These are phyloP conservation scores for Aeschynomene evenia DNA, from an alignment of 306 rosid species.

Conservation along the genomic window DNA sequence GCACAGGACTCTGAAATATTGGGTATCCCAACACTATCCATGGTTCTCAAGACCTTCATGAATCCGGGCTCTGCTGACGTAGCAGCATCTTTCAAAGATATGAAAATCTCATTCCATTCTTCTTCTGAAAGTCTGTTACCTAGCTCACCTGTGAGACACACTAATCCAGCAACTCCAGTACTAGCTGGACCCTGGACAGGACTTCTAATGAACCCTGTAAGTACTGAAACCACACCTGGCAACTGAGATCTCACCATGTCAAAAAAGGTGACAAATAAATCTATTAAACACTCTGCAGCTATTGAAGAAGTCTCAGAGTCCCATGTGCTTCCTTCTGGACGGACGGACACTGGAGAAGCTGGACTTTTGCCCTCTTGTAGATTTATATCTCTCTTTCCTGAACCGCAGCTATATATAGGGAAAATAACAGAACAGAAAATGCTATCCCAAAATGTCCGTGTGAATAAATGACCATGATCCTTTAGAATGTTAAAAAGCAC, in stretches of 20 bases:
- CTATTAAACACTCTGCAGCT: constrained; percentile 85
- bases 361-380: constrained; percentile 41
- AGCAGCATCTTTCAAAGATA: constrained; percentile 76
- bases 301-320: constrained; percentile 83
- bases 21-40: constrained; percentile 56
- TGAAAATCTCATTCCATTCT: constrained; percentile 81
- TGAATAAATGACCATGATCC: constrained; percentile 97
- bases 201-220: constrained; percentile 74
- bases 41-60: constrained; percentile 76
- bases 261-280: constrained; percentile 72
- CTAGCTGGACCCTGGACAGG: constrained; percentile 91
- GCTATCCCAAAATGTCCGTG: constrained; percentile 73
- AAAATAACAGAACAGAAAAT: constrained; percentile 69
- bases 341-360: constrained; percentile 43
- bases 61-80: constrained; percentile 74
- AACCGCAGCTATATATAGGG: constrained; percentile 60
- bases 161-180: constrained; percentile 82
- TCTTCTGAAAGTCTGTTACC: constrained; percentile 71
- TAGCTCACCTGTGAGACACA: constrained; percentile 71
- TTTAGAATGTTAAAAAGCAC: constrained; percentile 91
- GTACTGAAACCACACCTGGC: constrained; percentile 68
- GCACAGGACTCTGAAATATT: constrained; percentile 46
- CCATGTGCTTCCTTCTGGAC: constrained; percentile 71
- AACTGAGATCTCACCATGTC: constrained; percentile 72
- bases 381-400: constrained; percentile 50